These are phyloP conservation scores for Anastatica hierochuntica DNA, from an alignment of 345 rosid genomes.

Conservation along the genomic window DNA sequence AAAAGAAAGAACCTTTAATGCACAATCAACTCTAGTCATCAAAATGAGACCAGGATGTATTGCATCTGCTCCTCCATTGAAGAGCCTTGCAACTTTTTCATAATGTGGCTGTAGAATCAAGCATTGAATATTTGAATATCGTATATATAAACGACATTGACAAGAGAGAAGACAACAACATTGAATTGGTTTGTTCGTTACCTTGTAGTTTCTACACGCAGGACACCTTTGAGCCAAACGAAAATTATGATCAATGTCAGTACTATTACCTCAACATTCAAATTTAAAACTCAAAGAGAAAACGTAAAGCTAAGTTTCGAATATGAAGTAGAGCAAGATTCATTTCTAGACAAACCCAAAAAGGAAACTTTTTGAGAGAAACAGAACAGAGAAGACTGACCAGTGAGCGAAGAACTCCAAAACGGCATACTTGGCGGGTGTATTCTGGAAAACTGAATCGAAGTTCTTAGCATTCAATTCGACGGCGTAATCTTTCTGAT, in stretches of 20 bases:
- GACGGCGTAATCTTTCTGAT: constrained; percentile 43
- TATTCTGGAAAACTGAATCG: constrained; percentile 50
- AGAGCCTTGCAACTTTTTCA: constrained; percentile 91
- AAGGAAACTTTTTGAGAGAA: too few species aligned
- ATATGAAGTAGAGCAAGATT: background rate
- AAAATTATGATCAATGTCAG: constrained; percentile 3
- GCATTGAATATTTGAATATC: constrained; percentile 8
- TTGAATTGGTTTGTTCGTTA: constrained; percentile 24
- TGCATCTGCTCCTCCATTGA: constrained; percentile 79
- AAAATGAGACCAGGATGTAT: constrained; percentile 72
- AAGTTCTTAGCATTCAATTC: constrained; percentile 67
- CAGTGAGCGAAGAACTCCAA: constrained; percentile 96
- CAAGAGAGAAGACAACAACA: background rate
- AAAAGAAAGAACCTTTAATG: constrained; percentile 50
- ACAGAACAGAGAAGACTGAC: too few species aligned
- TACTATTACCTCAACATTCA: too few species aligned
- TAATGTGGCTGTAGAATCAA: constrained; percentile 66
- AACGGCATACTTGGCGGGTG: constrained; percentile 59
- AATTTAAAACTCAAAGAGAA: too few species aligned
- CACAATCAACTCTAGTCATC: constrained; percentile 95
- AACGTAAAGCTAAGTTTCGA: background rate
- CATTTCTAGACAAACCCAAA: too few species aligned
- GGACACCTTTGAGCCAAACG: constrained; percentile 52
- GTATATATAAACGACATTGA: constrained; percentile 8
- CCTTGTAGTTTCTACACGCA: constrained; percentile 98